Evolutionary conservation across 176 grass and related monocot genomes (phyloP).

Genomic region (Carex scoparia): DNA sequence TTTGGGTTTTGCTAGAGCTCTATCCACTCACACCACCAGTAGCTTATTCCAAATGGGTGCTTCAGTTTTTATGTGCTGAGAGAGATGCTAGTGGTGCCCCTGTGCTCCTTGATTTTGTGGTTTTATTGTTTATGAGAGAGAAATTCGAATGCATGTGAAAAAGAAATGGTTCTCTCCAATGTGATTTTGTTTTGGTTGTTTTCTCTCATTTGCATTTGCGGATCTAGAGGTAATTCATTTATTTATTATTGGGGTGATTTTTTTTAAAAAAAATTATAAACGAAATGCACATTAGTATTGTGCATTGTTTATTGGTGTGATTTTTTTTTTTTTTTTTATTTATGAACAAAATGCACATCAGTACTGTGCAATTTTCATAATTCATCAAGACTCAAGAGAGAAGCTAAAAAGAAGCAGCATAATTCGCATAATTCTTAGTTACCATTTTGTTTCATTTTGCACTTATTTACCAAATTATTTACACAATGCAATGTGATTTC

Average conservation of each 20-base stretch:
- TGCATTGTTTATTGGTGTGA: background rate
- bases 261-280: background rate
- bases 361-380: background rate
- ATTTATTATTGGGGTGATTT: background rate
- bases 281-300: background rate
- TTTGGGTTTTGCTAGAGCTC: slow-evolving; percentile 24
- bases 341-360: too few species aligned
- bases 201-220: slow-evolving; percentile 22
- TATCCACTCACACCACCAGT: slow-evolving; percentile 23
- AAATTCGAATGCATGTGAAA: slow-evolving; percentile 21
- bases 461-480: background rate
- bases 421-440: background rate
- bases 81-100: slow-evolving; percentile 26
- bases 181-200: slow-evolving; percentile 22
- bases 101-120: slow-evolving; percentile 25
- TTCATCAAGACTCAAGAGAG: background rate
- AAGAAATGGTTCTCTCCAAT: slow-evolving; percentile 36
- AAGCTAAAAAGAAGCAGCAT: background rate
- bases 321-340: too few species aligned
- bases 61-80: background rate
- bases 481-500: background rate
- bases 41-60: slow-evolving; percentile 18
- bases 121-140: slow-evolving; percentile 15
- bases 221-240: slow-evolving; percentile 56
- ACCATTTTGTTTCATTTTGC: slow-evolving; percentile 1